Evolutionary conservation across 2,329 filamentous ascomycete species (phyloP), one percentile per base, ranked within the genome.

Genomic region (Lachnellula hyalina): DNA sequence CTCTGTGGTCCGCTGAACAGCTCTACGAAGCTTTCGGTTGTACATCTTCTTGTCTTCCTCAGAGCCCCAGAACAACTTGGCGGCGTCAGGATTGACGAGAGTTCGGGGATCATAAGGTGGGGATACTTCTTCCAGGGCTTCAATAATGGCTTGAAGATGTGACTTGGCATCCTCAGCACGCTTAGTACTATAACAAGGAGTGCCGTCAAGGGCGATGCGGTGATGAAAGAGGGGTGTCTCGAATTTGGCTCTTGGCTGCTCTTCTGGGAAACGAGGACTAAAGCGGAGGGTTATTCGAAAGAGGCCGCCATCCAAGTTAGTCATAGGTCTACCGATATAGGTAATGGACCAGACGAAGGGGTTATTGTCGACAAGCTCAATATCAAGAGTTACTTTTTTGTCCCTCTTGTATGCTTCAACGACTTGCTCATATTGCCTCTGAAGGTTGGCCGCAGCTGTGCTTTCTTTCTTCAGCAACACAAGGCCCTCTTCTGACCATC

Each of bases 261-360:
- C 89, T 41, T 89, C 83, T 0, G 94, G 94, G 66, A 96, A 97
- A 5, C 84, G 82, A 5, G 90, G 86, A 64, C 90, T 96, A 65
- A 97, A 86, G 65, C 78, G 78, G 53, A 97, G 77, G 64, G 80
- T 86, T 70, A 96, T 86, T 57, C 83, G 83, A 74, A 97, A 93
- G 57, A 97, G 81, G 2, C 93, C 91, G 15, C 92, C 93, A 64
- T 97, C 93, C 2, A 97, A 81, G 63, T 96, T 91, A 5, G 91
- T 96, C 87, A 94, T 95, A 0, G 91, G 90, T 52, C 86, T 83
- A 25, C 94, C 94, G 68, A 96, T 95, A 69, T 96, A 92, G 1
- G 90, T 94, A 56, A 97, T 70, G 19, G 80, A 72, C 94, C 94
- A 97, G 19, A 93, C 78, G 67, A 96, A 96, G 0, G 93, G 92